Base-by-base conservation (phyloP, 805 yeast species). In the Yamadazyma laniorum region DNA sequence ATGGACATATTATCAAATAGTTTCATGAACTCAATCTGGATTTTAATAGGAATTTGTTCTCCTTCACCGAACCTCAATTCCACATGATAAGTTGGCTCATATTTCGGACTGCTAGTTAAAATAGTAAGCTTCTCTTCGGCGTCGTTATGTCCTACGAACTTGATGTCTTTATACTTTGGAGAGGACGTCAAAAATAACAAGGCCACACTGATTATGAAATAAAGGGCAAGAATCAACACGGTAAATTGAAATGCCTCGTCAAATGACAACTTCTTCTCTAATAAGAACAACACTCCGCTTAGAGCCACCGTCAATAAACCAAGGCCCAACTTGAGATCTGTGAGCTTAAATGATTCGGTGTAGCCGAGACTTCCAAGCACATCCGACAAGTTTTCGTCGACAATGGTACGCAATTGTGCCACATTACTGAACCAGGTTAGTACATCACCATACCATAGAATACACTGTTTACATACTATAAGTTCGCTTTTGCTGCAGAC, bases 211-310 rank as follows among this genome's bases (percentile, higher is more conserved):
- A 69, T 36, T 5, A 55, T 25, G 25, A 64, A 64, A 47, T 75
- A 78, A 3, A 56, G 46, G 6, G 45, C 55, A 13, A 77, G 67
- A 15, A 66, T 48, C 0, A 51, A 49, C 8, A 55, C 58, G 0
- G 74, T 70, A 21, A 61, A 43, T 27, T 49, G 45, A 39, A 63
- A 67, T 18, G 56, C 35, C 26, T 75, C 70, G 13, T 59, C 54
- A 53, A 77, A 77, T 19, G 65, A 57, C 35, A 53, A 61, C 42
- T 73, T 67, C 53, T 77, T 77, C 41, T 78, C 84, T 18, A 70
- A 40, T 41, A 63, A 63, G 51, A 65, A 78, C 43, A 75, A 57
- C 15, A 56, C 53, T 2, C 67, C 81, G 6, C 80, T 72, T 19
- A 69, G 51, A 4, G 58, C 58, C 11, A 75, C 77, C 4, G 77